phyloP scores from a whole-genome alignment of 768 basidiomycete genomes.

The Thelephora aurantiotincta region DNA sequence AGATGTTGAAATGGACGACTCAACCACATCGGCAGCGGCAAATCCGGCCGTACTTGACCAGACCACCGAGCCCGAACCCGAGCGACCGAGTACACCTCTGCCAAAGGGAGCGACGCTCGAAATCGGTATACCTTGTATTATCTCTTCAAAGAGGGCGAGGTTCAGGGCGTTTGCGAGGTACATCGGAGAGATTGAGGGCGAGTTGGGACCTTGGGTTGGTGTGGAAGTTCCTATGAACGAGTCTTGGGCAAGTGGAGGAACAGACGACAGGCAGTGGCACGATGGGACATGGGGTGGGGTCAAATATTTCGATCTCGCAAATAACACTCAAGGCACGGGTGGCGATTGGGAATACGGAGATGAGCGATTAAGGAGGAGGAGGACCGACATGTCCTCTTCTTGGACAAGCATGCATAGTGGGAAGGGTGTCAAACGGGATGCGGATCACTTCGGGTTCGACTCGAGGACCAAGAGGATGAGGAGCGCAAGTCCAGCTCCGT shows the following conservation, averaged over 20 bases:
- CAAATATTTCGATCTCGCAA: conserved; percentile 63
- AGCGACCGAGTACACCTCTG: background rate
- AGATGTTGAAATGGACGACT: too few relatives aligned
- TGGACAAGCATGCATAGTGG: conserved; percentile 21
- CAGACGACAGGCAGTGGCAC: conserved; percentile 67
- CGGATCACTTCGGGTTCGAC: conserved; percentile 34
- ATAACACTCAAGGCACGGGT: conserved; percentile 20
- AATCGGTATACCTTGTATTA: conserved; percentile 84
- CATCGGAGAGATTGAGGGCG: conserved; percentile 76
- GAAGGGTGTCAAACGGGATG: conserved; percentile 33
- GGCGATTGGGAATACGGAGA: conserved; percentile 53
- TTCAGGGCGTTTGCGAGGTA: conserved; percentile 83
- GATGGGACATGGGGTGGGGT: conserved; percentile 76
- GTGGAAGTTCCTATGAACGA: conserved; percentile 72
- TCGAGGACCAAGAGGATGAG: conserved; percentile 37
- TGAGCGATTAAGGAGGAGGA: conserved; percentile 30
- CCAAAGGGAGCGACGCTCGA: conserved; percentile 54
- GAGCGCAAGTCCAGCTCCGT: conserved; percentile 53
- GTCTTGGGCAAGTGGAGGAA: conserved; percentile 23
- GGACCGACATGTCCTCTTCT: conserved; percentile 10
- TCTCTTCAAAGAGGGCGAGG: conserved; percentile 66
- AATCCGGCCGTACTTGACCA: background rate
- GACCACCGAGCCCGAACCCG: background rate
- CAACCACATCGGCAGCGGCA: background rate
- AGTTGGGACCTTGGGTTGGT: conserved; percentile 78